These are phyloP conservation scores for Eimeria brunetti DNA, from an alignment of 169 alveolate genomes.

Conservation along the genomic window DNA sequence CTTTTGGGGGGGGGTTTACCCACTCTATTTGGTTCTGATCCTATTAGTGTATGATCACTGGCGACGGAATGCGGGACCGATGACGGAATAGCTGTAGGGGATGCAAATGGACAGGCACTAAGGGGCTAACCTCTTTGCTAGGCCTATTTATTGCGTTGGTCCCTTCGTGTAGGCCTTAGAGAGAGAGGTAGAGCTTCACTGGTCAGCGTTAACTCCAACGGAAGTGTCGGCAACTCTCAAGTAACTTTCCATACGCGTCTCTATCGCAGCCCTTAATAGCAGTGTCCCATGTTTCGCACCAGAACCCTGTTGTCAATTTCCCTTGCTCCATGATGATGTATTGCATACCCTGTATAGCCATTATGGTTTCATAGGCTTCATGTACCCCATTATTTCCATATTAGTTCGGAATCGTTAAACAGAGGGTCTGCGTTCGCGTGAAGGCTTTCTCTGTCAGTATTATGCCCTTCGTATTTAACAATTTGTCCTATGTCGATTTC, in stretches of 20 bases:
- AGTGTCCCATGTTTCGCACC: not conserved
- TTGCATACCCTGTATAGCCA: not conserved
- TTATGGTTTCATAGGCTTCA: not conserved
- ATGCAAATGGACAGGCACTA: not conserved
- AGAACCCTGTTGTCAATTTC: not conserved
- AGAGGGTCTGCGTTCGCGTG: not conserved
- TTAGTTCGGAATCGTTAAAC: not conserved
- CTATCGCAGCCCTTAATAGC: not conserved
- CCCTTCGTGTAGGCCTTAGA: slow-evolving; percentile 11
- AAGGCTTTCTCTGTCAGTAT: not conserved
- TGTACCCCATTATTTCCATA: not conserved
- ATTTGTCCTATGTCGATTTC: not conserved
- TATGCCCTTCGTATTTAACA: not conserved
- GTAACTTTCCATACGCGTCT: not conserved
- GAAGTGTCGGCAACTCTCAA: slow-evolving; percentile 37
- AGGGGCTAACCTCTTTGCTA: not conserved
- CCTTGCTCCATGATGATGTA: too few species aligned
- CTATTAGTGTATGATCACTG: not conserved
- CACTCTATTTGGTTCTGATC: not conserved
- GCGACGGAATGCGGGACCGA: not conserved
- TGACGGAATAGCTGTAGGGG: not conserved
- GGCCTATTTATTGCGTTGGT: not conserved
- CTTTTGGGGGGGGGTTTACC: not conserved
- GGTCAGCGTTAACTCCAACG: slow-evolving; percentile 54
- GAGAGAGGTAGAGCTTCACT: slow-evolving; percentile 57